A percentile compares a stretch with the other conserved stretches of the same genome.
These are phyloP conservation scores for Globisporangium ultimum DNA, from an alignment of 352 stramenopile species.

Conservation along the genomic window DNA sequence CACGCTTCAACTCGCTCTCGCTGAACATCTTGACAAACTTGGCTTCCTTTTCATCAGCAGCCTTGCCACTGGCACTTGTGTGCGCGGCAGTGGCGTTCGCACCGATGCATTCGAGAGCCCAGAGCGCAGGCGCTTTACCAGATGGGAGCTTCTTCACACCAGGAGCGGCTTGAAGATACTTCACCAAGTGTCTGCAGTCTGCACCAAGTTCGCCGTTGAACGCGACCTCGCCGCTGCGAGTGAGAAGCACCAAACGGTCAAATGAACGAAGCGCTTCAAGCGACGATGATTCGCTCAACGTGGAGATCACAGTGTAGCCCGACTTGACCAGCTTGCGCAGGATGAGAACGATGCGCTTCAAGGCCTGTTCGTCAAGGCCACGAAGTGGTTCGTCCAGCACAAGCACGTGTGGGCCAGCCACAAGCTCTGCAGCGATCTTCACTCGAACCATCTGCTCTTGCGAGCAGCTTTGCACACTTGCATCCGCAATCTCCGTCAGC, in stretches of 20 bases:
- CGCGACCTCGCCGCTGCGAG: slow-evolving; percentile 12
- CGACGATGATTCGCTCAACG: slow-evolving; percentile 12
- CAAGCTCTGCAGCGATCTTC: slow-evolving; percentile 72
- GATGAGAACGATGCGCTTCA: slow-evolving; percentile 25
- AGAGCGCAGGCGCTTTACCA: slow-evolving; percentile 9
- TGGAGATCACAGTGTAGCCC: slow-evolving; percentile 16
- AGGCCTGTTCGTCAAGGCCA: slow-evolving; percentile 62
- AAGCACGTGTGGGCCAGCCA: slow-evolving; percentile 49
- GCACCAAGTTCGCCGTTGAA: slow-evolving; percentile 20
- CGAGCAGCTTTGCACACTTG: slow-evolving; percentile 11
- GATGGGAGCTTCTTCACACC: slow-evolving; percentile 15
- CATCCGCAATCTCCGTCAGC: slow-evolving; percentile 17
- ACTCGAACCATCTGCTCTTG: slow-evolving; percentile 19
- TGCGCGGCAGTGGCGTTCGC: slow-evolving; percentile 1
- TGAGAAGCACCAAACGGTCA: slow-evolving; percentile 17
- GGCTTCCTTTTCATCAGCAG: slow-evolving; percentile 4
- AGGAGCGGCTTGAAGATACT: slow-evolving; percentile 11
- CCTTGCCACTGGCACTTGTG: slow-evolving; percentile 6
- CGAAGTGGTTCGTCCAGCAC: slow-evolving; percentile 72
- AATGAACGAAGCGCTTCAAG: slow-evolving; percentile 15
- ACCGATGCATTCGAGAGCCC: slow-evolving; percentile 16
- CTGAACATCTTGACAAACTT: slow-evolving; percentile 26
- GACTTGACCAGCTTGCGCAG: slow-evolving; percentile 10
- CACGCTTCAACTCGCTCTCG: slow-evolving; percentile 18
- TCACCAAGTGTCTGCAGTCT: slow-evolving; percentile 13